phyloP scores from a whole-genome alignment of 2,329 filamentous ascomycete genomes.

The Venturia aucupariae region DNA sequence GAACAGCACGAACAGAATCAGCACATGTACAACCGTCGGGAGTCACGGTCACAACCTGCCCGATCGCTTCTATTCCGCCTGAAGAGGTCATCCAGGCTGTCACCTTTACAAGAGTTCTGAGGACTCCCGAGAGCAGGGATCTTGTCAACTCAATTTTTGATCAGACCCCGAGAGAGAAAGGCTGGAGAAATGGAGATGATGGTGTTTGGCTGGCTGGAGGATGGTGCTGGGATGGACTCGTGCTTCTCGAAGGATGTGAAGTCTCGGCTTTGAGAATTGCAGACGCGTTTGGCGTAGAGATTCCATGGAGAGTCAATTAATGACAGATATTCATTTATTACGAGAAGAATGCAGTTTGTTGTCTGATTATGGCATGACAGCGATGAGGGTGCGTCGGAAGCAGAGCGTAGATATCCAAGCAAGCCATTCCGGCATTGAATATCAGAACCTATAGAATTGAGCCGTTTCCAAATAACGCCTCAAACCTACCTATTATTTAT shows the following conservation, averaged over 20 bases:
- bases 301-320: slow-evolving; percentile 22
- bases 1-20: slow-evolving; percentile 38
- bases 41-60: slow-evolving; percentile 45
- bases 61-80: slow-evolving; percentile 32
- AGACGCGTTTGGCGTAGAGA: slow-evolving; percentile 40
- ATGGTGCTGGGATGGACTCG: slow-evolving; percentile 59
- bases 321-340: neutral
- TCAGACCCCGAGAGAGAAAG: slow-evolving; percentile 3
- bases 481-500: too few relatives aligned
- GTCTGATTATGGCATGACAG: too few relatives aligned
- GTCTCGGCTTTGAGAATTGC: slow-evolving; percentile 50
- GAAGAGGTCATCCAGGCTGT: slow-evolving; percentile 36
- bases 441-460: neutral
- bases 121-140: slow-evolving; percentile 39
- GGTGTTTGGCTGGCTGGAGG: slow-evolving; percentile 48
- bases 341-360: too few relatives aligned
- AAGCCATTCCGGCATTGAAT: neutral
- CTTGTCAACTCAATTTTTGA: slow-evolving; percentile 40
- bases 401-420: neutral
- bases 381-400: neutral
- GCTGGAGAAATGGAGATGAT: slow-evolving; percentile 46
- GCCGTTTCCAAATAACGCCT: too few relatives aligned
- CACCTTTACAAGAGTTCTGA: slow-evolving; percentile 44
- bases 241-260: slow-evolving; percentile 51
- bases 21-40: slow-evolving; percentile 44